Percentiles rank a stretch among this genome's conserved stretches.
These are phyloP conservation scores for Coemansia sp. DNA, from an alignment of 192 early-diverging fungal genomes.

Conservation along the genomic window DNA sequence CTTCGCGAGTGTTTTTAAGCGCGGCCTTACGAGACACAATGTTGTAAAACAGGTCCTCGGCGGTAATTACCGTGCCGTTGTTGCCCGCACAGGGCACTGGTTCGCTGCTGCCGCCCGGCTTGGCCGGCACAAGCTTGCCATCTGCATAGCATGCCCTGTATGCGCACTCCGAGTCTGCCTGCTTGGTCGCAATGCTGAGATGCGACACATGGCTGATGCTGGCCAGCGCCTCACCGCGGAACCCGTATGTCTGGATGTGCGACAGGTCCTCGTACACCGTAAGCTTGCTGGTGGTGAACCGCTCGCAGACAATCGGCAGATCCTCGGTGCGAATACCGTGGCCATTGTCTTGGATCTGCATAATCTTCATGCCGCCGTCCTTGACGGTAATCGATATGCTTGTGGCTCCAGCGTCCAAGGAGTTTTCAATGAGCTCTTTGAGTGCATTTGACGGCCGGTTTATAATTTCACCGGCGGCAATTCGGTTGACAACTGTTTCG, in stretches of 20 bases:
- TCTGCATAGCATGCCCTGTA: conserved; percentile 83
- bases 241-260: conserved; percentile 88
- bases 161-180: conserved; percentile 71
- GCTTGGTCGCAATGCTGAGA: conserved; percentile 81
- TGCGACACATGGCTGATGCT: conserved; percentile 95
- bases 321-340: conserved; percentile 91
- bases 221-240: conserved; percentile 95
- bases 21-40: conserved; percentile 82
- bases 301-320: conserved; percentile 86
- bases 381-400: conserved; percentile 78
- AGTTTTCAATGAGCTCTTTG: conserved; percentile 97
- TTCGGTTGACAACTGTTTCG: conserved; percentile 87
- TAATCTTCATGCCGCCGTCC: conserved; percentile 89
- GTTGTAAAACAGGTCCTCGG: conserved; percentile 96
- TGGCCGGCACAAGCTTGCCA: conserved; percentile 76
- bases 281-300: conserved; percentile 95
- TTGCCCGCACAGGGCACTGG: conserved; percentile 96
- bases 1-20: conserved; percentile 79
- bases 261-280: conserved; percentile 80
- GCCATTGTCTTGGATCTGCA: conserved; percentile 96
- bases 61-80: conserved; percentile 89
- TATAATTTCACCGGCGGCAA: conserved; percentile 99
- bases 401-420: conserved; percentile 89
- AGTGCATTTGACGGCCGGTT: conserved; percentile 93
- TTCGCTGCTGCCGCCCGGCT: conserved; percentile 68